Evolutionary conservation across 345 rosid species (phyloP), one percentile per base, ranked within the genome.

Genomic region (Pistacia atlantica): DNA sequence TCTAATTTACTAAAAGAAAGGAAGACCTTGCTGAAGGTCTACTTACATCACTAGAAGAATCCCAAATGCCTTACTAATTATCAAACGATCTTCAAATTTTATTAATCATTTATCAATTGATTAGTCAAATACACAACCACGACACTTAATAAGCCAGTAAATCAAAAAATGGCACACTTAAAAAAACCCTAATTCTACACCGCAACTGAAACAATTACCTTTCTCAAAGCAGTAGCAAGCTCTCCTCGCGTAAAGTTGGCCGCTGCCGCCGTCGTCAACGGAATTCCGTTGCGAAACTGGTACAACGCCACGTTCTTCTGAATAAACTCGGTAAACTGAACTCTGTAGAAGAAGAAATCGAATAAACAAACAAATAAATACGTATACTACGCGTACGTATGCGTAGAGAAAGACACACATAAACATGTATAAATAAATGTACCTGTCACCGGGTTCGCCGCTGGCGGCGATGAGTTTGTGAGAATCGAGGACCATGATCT

Each of bases 361-460:
- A 12, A 74, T 67, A 52, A 12, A 69, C 55, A 28, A 49, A 72
- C 25, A 49, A 3, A 60, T 10, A 8, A 16, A 20, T 2, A 51
- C 25, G 45, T 4, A 60, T 42, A 58, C 58, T 13, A 22, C 18
- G 38, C 1, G 35, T 14, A 22, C 25, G 12, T 7, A 56, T n/a
- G 58, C 20, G 14, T 17, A 45, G 13, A 8, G n/a, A 5, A 7
- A 4, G 49, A 10, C 3, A 65, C 7, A 31, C 4, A 12, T 9
- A 70, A 0, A 63, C 20, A 74, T 3, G 63, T 22, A 73, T 12
- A 35, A 62, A 42, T 18, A 4, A 20, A 5, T 72, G 78, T 73
- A 93, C 98, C 98, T 83, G 82, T 95, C 99, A 61, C 99, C 98
- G 49, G 99, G 83, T 88, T 93, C 98, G 31, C 99, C 99, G 72